Conservation (phyloP, 2,329 filamentous ascomycete species). For the Fusarium equiseti region DNA sequence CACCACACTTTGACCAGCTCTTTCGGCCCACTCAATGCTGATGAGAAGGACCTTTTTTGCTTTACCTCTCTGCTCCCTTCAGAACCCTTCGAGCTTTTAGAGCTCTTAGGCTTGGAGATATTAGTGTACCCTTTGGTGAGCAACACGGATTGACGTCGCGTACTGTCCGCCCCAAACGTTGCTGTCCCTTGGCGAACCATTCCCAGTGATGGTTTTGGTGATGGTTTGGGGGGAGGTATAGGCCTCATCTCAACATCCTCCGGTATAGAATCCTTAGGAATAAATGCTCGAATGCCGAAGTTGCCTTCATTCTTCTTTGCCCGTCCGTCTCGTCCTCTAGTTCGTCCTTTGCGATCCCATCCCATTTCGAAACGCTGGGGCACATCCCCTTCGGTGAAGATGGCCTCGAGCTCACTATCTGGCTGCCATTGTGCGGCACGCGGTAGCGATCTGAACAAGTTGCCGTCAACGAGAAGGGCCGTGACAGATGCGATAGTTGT, state of each 20-base stretch:
- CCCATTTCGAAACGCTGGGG: constrained; percentile 37
- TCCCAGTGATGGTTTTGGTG: constrained; percentile 28
- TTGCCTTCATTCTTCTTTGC: constrained; percentile 33
- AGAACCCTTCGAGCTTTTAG: constrained; percentile 10
- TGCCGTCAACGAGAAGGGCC: constrained; percentile 54
- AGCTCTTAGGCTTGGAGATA: constrained; percentile 22
- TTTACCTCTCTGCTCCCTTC: constrained; percentile 18
- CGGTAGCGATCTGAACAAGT: constrained; percentile 48
- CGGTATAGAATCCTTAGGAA: constrained; percentile 25
- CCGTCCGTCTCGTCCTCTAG: constrained; percentile 27
- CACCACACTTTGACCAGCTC: constrained; percentile 48
- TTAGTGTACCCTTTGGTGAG: constrained; percentile 28
- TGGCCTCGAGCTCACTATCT: constrained; percentile 31
- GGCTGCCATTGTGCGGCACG: constrained; percentile 46
- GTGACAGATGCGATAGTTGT: constrained; percentile 54
- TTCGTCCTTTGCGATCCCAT: constrained; percentile 30
- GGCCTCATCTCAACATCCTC: constrained; percentile 46
- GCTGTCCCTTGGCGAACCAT: constrained; percentile 39
- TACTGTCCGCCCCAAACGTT: constrained; percentile 27
- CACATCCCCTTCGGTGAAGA: constrained; percentile 28
- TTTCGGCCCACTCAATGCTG: constrained; percentile 36
- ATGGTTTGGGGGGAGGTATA: constrained; percentile 30
- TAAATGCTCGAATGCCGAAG: constrained; percentile 40
- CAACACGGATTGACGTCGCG: constrained; percentile 39
- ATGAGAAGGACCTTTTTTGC: constrained; percentile 34